A percentile compares a stretch with the other conserved stretches of the same genome.
phyloP scores from a whole-genome alignment of 2,329 filamentous ascomycete genomes.

The Hypoxylon sp. region DNA sequence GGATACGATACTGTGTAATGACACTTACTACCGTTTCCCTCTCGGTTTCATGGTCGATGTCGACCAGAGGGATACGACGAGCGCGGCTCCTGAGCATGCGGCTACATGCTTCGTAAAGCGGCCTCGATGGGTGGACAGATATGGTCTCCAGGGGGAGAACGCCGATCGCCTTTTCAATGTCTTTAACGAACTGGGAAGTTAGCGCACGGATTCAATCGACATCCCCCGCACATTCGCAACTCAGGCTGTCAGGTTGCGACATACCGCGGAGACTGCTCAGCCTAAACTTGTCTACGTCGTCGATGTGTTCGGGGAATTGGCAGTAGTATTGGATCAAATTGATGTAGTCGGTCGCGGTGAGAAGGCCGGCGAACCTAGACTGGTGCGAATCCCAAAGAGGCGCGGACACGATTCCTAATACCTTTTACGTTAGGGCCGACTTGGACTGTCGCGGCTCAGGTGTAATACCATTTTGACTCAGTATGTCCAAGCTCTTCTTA shows the following conservation, averaged over 20 bases:
- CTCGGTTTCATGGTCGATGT: conserved; percentile 92
- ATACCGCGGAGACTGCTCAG: conserved; percentile 90
- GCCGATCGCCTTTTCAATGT: conserved; percentile 94
- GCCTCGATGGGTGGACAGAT: conserved; percentile 90
- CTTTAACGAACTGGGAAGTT: conserved; percentile 59
- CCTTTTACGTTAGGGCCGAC: conserved; percentile 29
- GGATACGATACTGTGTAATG: conserved; percentile 96
- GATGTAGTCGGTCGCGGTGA: conserved; percentile 97
- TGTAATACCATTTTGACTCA: conserved; percentile 88
- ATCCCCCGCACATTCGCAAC: conserved; percentile 29
- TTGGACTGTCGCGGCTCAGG: conserved; percentile 12
- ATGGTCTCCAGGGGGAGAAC: conserved; percentile 93
- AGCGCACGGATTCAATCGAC: conserved; percentile 22
- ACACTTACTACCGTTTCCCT: conserved; percentile 95
- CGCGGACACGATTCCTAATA: conserved; percentile 91
- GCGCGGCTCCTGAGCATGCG: conserved; percentile 95
- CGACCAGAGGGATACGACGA: conserved; percentile 91
- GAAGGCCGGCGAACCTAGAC: conserved; percentile 91
- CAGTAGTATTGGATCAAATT: conserved; percentile 99
- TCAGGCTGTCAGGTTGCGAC: conserved; percentile 49
- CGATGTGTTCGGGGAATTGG: conserved; percentile 91
- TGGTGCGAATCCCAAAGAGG: conserved; percentile 96
- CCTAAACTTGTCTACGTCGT: conserved; percentile 92
- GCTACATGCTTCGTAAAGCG: conserved; percentile 94
- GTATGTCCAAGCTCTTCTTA: conserved; percentile 95